Evolutionary conservation across 2,329 filamentous ascomycete genomes (phyloP), one percentile per base, ranked within the genome.

Genomic region (Colletotrichum graminicola): DNA sequence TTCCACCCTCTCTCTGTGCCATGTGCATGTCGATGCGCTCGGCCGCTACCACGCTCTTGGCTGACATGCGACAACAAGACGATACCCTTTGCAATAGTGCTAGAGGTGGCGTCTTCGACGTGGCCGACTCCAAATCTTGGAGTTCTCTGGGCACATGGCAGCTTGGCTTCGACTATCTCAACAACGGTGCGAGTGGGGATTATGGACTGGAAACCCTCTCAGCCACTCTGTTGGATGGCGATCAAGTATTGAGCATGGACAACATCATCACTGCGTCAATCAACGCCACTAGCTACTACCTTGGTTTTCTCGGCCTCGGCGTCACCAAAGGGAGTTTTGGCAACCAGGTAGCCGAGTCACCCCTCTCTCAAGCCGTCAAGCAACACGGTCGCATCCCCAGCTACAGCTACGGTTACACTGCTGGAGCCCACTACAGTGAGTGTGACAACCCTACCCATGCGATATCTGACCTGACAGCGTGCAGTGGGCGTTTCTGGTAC

Each of bases 361-460:
- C 88, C 68, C 76, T 91, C 76, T 81, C 87, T 74, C 80, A 90
- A 76, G 81, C 92, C 62, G 87, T 92, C 54, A 87, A 90, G 76
- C 80, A 85, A 14, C 84, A 87, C 67, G 87, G 87, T 11, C 82
- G 81, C 68, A 92, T 94, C 59, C 90, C 92, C 1, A 94, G 92
- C 78, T 85, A 93, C 73, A 93, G 91, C 52, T 94, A 92, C 77
- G 92, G 91, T 62, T 94, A 91, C 78, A 94, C 92, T 4, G 92
- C 92, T 51, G 93, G 93, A 21, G 91, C 91, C n/a, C 87, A 87
- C 73, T 94, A 94, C 76, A 86, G 90, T 91, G 82, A 78, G 87
- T 80, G 16, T 10, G n/a, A 36, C 26, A 29, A 23, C 23, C 55
- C 52, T 11, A 61, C 62, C 78, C 34, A 76, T 62, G 7, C 8